These are phyloP conservation scores for Metschnikowia aberdeeniae DNA, from an alignment of 805 yeast species.

Conservation along the genomic window DNA sequence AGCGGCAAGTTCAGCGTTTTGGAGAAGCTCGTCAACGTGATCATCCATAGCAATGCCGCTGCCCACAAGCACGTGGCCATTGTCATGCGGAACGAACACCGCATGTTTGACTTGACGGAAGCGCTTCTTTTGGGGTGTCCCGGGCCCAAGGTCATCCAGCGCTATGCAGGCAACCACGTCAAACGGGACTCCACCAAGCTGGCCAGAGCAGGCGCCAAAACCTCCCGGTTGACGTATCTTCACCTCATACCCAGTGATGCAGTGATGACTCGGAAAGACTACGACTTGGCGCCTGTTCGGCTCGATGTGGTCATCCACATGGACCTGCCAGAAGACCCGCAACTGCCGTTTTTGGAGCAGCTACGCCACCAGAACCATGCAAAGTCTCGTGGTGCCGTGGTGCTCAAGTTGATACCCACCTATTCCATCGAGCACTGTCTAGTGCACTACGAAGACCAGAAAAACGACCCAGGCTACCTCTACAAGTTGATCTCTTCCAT, in stretches of 20 bases:
- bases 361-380: conserved; percentile 29
- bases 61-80: conserved; percentile 55
- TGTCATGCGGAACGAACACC: conserved; percentile 62
- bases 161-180: conserved; percentile 61
- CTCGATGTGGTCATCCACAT: conserved; percentile 62
- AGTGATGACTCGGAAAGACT: conserved; percentile 21
- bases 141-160: conserved; percentile 44
- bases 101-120: conserved; percentile 66
- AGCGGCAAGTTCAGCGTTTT: conserved; percentile 81
- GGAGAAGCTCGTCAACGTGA: conserved; percentile 55
- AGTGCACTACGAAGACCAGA: conserved; percentile 38
- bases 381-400: conserved; percentile 39
- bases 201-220: conserved; percentile 14
- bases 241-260: conserved; percentile 45
- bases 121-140: conserved; percentile 61
- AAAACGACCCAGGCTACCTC: conserved; percentile 38
- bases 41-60: conserved; percentile 30
- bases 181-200: conserved; percentile 41
- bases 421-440: conserved; percentile 82
- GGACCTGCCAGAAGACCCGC: conserved; percentile 55
- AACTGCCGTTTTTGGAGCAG: conserved; percentile 24
- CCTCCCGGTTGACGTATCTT: conserved; percentile 18
- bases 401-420: conserved; percentile 68
- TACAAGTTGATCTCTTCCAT: conserved; percentile 74
- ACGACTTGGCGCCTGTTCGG: conserved; percentile 19